Percentiles rank a stretch among this genome's conserved stretches.
Conservation (phyloP, 164 flowering plant species). For the Vitis riparia region DNA sequence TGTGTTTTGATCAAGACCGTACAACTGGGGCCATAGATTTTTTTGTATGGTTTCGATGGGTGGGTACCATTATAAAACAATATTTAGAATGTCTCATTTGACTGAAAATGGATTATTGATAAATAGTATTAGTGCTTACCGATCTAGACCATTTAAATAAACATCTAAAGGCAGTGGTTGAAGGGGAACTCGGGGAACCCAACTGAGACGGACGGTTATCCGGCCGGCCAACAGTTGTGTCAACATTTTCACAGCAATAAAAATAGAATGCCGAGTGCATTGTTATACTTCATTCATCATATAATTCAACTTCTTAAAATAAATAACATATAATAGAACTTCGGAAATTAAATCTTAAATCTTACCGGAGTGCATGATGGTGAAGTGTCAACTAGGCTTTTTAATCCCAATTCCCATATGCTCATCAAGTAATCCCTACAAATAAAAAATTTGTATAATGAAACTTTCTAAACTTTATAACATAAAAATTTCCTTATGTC, state of each 20-base stretch:
- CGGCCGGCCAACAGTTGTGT: conserved; percentile 86
- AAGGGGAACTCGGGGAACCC: conserved; percentile 97
- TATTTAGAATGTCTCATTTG: conserved; percentile 9
- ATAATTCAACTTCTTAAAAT: background rate
- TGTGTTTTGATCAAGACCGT: conserved; percentile 61
- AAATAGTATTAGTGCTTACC: conserved; percentile 35
- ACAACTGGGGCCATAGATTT: conserved; percentile 85
- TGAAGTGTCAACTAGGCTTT: conserved; percentile 58
- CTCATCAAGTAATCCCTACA: conserved; percentile 48
- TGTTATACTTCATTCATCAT: too few species aligned
- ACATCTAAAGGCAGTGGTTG: conserved; percentile 72
- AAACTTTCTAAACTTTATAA: background rate
- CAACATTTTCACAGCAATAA: conserved; percentile 50
- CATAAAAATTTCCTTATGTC: background rate
- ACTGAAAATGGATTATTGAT: background rate
- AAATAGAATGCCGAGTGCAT: background rate
- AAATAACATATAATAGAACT: too few species aligned
- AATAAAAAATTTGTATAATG: background rate
- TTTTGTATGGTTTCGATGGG: conserved; percentile 67
- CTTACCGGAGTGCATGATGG: conserved; percentile 56
- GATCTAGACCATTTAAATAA: conserved; percentile 70
- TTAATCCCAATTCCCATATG: conserved; percentile 48
- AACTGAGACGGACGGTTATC: conserved; percentile 80
- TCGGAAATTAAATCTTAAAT: background rate
- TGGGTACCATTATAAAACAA: conserved; percentile 50